A percentile compares a stretch with the other conserved stretches of the same genome.
phyloP scores from a whole-genome alignment of 352 stramenopile species.

The Phytophthora pluvialis region DNA sequence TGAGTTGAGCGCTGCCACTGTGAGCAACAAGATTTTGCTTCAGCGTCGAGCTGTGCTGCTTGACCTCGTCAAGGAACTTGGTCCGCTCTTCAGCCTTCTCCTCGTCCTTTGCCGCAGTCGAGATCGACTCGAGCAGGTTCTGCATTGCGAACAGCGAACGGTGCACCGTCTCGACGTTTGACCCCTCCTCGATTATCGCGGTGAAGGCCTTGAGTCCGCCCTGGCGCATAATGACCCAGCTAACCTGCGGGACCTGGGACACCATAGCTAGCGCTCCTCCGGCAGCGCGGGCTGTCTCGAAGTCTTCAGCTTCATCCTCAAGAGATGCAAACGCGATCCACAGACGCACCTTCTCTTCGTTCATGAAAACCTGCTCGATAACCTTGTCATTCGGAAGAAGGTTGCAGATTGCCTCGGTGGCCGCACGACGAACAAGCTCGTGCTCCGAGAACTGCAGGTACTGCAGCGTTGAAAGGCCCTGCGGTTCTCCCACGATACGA shows the following conservation, averaged over 20 bases:
- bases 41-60: conserved; percentile 37
- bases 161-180: conserved; percentile 74
- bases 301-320: conserved; percentile 93
- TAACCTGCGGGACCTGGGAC: conserved; percentile 74
- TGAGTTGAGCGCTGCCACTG: conserved; percentile 31
- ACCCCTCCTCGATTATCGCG: conserved; percentile 53
- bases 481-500: conserved; percentile 70
- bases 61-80: conserved; percentile 51
- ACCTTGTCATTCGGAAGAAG: conserved; percentile 94
- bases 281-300: conserved; percentile 92
- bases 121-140: conserved; percentile 67
- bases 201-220: conserved; percentile 66
- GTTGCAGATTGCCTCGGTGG: conserved; percentile 97
- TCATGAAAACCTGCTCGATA: conserved; percentile 93
- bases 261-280: conserved; percentile 95
- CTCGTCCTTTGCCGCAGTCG: conserved; percentile 44
- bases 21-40: conserved; percentile 46
- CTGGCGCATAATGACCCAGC: conserved; percentile 75
- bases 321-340: conserved; percentile 94
- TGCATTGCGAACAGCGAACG: conserved; percentile 78
- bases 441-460: conserved; percentile 98
- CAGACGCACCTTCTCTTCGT: conserved; percentile 93
- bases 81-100: conserved; percentile 54
- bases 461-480: conserved; percentile 78
- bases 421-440: conserved; percentile 95